Evolutionary conservation across 495 filamentous ascomycete genomes (phyloP), one percentile per base, ranked within the genome.

Genomic region (Tuber melanosporum): DNA sequence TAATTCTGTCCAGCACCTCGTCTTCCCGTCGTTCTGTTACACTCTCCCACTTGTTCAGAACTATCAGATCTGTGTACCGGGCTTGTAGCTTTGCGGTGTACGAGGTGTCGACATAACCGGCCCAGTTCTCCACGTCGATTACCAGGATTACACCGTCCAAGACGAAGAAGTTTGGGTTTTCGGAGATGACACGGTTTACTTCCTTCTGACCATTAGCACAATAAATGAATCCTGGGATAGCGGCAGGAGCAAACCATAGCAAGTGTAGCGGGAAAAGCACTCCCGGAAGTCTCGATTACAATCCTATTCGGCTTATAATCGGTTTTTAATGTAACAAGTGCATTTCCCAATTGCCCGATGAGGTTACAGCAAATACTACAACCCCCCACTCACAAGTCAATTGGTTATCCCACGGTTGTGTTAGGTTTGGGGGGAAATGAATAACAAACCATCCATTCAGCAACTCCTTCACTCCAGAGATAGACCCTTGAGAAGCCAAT

Each of bases 91-190:
- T 90, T n/a, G 93, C 93, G 71, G 93, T 95, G 70, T 92, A 94
- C 17, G 80, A 82, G 19, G 94, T 97, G 85, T 97, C 94, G 79
- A 93, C 93, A 83, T 99, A 99, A 1, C 95, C 95, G 78, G 89
- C 87, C 94, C 94, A 99, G 84, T 98, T 98, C 88, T 98, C 95
- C 8, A 95, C 94, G 84, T 99, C 95, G 72, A 99, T 92, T 4
- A 98, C 95, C 70, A 89, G 92, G 32, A 98, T 89, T 57, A 98
- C 94, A 3, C 95, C 95, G 83, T 99, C 95, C 1, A 98, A 88
- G 9, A 89, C 87, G 80, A 92, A 98, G 15, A 83, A 82, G 0
- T 89, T 89, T 0, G 85, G 86, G 69, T 90, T 90, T 74, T 90
- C 89, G 57, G 87, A 83, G 17, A 88, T 88, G 0, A 98, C 85